These are phyloP conservation scores for Pseudocercospora pini-densiflorae DNA, from an alignment of 2,329 filamentous ascomycete species.

Conservation along the genomic window DNA sequence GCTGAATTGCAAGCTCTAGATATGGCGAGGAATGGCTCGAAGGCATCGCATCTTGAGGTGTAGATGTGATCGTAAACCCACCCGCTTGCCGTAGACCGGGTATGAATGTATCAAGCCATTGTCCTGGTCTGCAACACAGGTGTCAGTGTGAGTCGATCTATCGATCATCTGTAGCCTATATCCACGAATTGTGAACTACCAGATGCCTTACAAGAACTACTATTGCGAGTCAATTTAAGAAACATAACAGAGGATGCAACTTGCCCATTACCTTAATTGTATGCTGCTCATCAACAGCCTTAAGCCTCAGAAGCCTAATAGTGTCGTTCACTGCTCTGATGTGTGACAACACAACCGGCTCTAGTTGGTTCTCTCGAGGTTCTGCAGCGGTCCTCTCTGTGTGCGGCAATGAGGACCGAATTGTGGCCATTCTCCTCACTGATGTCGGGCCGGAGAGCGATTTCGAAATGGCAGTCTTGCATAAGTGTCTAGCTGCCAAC, in stretches of 20 bases:
- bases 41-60: slow-evolving; percentile 56
- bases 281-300: slow-evolving; percentile 54
- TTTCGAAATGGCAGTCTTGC: background rate
- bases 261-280: slow-evolving; percentile 35
- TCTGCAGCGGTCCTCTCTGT: slow-evolving; percentile 75
- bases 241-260: slow-evolving; percentile 2
- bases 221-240: slow-evolving; percentile 27
- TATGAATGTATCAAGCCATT: slow-evolving; percentile 86
- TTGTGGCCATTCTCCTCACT: slow-evolving; percentile 38
- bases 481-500: background rate
- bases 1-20: slow-evolving; percentile 79
- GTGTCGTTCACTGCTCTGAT: slow-evolving; percentile 69
- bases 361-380: slow-evolving; percentile 69
- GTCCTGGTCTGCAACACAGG: slow-evolving; percentile 61
- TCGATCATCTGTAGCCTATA: background rate
- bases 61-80: slow-evolving; percentile 86
- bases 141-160: background rate
- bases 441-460: too few relatives aligned
- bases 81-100: slow-evolving; percentile 72
- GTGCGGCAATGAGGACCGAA: slow-evolving; percentile 53
- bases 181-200: background rate
- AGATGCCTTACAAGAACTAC: slow-evolving; percentile 63
- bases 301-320: slow-evolving; percentile 70
- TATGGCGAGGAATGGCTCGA: slow-evolving; percentile 48
- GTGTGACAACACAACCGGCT: slow-evolving; percentile 64